Conservation (phyloP, 2,329 filamentous ascomycete genomes). For the Byssochlamys sp. region DNA sequence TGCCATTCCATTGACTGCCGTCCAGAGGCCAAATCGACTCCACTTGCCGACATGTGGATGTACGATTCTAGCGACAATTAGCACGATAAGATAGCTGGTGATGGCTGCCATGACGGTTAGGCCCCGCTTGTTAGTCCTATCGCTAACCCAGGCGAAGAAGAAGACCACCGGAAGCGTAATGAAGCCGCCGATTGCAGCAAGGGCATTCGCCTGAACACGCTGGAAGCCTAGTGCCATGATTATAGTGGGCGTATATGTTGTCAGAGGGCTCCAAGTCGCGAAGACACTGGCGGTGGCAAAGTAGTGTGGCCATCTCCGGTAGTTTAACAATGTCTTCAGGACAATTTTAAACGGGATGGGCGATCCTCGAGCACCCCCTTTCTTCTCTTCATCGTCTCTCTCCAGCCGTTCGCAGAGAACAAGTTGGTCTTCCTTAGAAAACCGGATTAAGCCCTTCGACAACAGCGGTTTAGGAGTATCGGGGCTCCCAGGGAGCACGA, state of each 20-base stretch:
- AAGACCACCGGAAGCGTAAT: conserved; percentile 42
- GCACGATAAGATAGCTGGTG: conserved; percentile 35
- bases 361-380: conserved; percentile 23
- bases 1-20: conserved; percentile 41
- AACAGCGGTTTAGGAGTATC: conserved; percentile 32
- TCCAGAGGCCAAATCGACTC: conserved; percentile 45
- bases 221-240: conserved; percentile 39
- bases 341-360: conserved; percentile 32
- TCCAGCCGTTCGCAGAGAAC: conserved; percentile 29
- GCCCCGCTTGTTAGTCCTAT: conserved; percentile 38
- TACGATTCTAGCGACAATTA: conserved; percentile 33
- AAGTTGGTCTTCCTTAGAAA: conserved; percentile 24
- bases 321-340: conserved; percentile 37
- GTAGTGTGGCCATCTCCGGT: conserved; percentile 42
- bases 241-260: conserved; percentile 43
- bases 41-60: conserved; percentile 40
- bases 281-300: conserved; percentile 44
- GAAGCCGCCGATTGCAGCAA: conserved; percentile 34
- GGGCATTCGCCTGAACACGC: conserved; percentile 39
- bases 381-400: conserved; percentile 23
- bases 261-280: conserved; percentile 45
- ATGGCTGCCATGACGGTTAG: conserved; percentile 38
- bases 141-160: conserved; percentile 41
- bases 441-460: conserved; percentile 30
- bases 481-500: conserved; percentile 37